Conservation (phyloP, 345 rosid species). For the Eucalyptus pauciflora region DNA sequence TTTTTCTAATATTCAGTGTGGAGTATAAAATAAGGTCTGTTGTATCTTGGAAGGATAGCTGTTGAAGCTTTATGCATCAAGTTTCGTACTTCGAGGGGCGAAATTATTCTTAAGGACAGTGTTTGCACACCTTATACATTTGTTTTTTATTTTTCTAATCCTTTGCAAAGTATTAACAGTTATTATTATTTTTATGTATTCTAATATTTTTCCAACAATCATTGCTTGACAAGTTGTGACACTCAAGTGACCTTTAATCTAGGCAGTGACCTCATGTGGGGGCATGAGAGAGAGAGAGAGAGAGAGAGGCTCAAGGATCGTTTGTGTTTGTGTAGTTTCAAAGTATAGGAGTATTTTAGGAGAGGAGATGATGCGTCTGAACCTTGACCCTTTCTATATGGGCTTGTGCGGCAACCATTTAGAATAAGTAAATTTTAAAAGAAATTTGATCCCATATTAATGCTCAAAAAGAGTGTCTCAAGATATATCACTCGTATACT, state of each 20-base stretch:
- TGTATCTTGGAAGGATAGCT: accelerated
- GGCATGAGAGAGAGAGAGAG: too few species aligned
- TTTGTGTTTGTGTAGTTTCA: not conserved
- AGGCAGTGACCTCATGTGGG: too few species aligned
- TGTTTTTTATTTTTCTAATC: too few species aligned
- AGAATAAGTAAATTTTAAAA: too few species aligned
- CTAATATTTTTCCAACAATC: too few species aligned
- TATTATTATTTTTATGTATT: too few species aligned
- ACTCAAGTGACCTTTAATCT: too few species aligned
- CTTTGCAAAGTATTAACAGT: too few species aligned
- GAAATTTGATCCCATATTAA: not conserved
- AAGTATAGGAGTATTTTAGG: not conserved
- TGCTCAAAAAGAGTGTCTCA: not conserved
- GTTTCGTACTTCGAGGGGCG: accelerated
- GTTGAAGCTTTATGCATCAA: accelerated
- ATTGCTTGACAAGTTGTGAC: too few species aligned
- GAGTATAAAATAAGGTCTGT: accelerated
- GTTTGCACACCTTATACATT: accelerated
- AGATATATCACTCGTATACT: not conserved
- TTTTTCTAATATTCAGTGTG: too few species aligned
- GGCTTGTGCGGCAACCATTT: not conserved
- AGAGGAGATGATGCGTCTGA: not conserved
- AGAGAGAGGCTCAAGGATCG: too few species aligned
- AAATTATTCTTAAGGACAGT: too few species aligned
- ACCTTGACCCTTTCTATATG: not conserved